Evolutionary conservation across 768 basidiomycete species (phyloP), one percentile per base, ranked within the genome.

Genomic region (Kwoniella mangroviensis): DNA sequence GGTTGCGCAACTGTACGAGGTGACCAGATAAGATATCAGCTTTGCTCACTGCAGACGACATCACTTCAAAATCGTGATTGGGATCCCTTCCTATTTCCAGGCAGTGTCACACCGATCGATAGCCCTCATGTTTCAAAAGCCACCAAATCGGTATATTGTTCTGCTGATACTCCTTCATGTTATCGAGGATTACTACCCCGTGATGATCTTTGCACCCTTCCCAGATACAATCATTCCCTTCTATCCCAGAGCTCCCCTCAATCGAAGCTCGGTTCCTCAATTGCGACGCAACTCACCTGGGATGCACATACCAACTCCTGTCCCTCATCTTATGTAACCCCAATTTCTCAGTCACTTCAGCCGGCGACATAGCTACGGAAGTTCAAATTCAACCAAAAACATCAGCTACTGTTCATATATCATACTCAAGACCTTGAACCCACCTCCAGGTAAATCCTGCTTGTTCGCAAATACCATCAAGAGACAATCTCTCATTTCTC

Each of bases 381-480:
- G 19, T 45, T 17, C 28, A 40, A 58, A 53, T 34, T 42, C 1
- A 58, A 56, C 42, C 12, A 10, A 40, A 24, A 19, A 41, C 9
- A n/a, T n/a, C 7, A 13, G 59, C 52, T 54, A 0, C 19, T 9
- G 34, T 34, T 6, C 34, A 34, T 34, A 34, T 34, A 34, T 7
- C 34, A 7, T 34, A 34, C 34, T 34, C 4, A 34, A 34, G 6
- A 34, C 34, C 34, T 34, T 34, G 34, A 7, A 86, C 90, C 76
- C 77, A 96, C 95, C 95, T 84, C 93, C 94, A 9, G 94, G 94
- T 75, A 98, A 85, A 88, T 98, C 96, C 85, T 98, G 96, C 86
- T 98, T 98, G 86, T 98, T 98, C 42, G 96, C 95, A 84, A 98
- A 98, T n/a, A 98, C 95, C 70, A 98, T 90, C 80, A 98, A 82